Conservation (phyloP, 345 rosid species). For the Eucalyptus albens region DNA sequence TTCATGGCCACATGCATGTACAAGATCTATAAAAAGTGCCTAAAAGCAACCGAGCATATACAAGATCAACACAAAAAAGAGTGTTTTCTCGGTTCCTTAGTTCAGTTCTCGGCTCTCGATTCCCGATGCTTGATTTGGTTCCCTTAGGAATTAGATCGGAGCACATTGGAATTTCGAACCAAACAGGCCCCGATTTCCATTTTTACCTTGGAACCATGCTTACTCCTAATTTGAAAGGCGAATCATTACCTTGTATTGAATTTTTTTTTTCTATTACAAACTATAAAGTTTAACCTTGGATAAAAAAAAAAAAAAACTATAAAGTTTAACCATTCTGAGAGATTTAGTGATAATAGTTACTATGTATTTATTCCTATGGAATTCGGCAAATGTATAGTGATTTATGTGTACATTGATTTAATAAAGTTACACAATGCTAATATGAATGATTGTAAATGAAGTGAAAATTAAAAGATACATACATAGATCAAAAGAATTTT, state of each 20-base stretch:
- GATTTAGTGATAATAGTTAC: too few relatives aligned
- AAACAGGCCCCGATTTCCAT: accelerated
- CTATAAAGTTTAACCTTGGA: too few relatives aligned
- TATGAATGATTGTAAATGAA: neutral
- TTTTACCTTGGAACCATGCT: too few relatives aligned
- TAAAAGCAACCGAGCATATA: neutral
- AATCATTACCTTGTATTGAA: accelerated
- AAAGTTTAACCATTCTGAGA: neutral
- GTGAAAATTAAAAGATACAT: neutral
- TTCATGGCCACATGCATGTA: neutral
- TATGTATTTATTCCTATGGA: neutral
- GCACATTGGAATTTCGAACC: accelerated
- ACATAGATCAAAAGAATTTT: neutral
- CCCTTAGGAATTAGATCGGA: neutral
- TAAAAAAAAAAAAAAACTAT: neutral
- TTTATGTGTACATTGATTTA: neutral
- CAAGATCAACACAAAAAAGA: neutral
- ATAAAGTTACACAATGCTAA: neutral
- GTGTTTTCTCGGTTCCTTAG: neutral
- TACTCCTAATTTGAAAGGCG: too few relatives aligned
- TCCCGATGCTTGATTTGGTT: neutral
- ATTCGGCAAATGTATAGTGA: neutral
- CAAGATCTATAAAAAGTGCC: neutral
- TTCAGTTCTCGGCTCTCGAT: accelerated
- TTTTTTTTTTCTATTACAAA: neutral